Base-by-base conservation (phyloP, 2,329 filamentous ascomycete genomes). In the Epichloe gansuensis region DNA sequence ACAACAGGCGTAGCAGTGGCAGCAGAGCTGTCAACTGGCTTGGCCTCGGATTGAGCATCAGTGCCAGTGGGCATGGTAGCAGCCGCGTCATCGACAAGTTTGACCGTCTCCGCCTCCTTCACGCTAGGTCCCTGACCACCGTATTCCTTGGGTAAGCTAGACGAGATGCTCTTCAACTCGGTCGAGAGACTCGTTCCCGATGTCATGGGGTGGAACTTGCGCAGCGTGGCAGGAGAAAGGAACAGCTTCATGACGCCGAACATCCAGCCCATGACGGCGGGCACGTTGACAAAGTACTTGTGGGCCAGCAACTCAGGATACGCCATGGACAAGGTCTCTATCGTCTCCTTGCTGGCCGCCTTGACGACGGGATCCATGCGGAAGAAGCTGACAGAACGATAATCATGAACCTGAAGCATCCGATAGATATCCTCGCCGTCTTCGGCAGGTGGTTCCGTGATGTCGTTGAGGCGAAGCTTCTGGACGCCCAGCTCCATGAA, bases 281-380 rank as follows among this genome's bases (percentile, higher is more conserved):
- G 91, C 5, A 96, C 88, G 62, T 96, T 96, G 71, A 96, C 86
- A 65, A 96, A 96, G 76, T 90, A 96, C 74, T 96, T 96, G 71
- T 91, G 74, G 7, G 63, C 55, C 25, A 96, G 77, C 9, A 95
- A 81, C 72, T 96, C 91, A 0, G 91, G 90, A 71, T 96, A 96
- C 58, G 87, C 86, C 59, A 80, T 82, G 49, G 83, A 80, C 66
- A 96, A 89, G 49, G 86, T 76, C 55, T 85, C 77, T 66, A 96
- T 94, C 45, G 87, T 90, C 71, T 90, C 82, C 62, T 81, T 83
- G 57, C 81, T 85, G 15, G 87, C 86, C 3, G 81, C 76, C 67
- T 87, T 89, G 68, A 93, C 82, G 53, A 77, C 74, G 1, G 86
- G 78, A 52, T 91, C 84, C 73, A 87, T 83, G 54, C 88, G 83